A percentile compares a stretch with the other conserved stretches of the same genome.
phyloP scores from a whole-genome alignment of 257 asterid species.

The Agastache rugosa region DNA sequence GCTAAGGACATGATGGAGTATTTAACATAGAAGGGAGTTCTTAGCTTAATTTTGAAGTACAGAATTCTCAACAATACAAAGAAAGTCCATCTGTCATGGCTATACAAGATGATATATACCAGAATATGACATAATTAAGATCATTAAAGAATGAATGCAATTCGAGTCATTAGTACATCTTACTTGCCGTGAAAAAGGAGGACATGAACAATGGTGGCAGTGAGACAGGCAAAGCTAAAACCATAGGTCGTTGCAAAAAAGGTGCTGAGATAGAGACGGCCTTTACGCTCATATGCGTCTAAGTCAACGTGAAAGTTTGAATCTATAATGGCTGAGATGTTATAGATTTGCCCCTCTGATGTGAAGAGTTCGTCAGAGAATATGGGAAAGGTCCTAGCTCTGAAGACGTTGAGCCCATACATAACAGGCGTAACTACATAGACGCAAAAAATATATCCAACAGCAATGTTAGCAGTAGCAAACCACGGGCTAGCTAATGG shows the following conservation, averaged over 20 bases:
- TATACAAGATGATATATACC: conserved; percentile 10
- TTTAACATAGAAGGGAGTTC: not conserved
- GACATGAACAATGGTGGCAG: conserved; percentile 91
- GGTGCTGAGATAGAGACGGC: conserved; percentile 83
- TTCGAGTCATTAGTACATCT: conserved; percentile 25
- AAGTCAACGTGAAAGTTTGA: conserved; percentile 84
- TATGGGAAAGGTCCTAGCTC: conserved; percentile 86
- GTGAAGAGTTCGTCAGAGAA: conserved; percentile 86
- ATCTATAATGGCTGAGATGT: conserved; percentile 75
- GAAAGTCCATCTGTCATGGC: not conserved
- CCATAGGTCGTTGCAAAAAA: conserved; percentile 83
- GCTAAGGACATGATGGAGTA: not conserved
- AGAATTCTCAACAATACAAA: not conserved
- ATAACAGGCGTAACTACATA: conserved; percentile 67
- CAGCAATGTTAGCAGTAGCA: conserved; percentile 91
- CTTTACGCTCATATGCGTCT: conserved; percentile 76
- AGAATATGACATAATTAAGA: conserved; percentile 5
- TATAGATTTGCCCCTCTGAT: conserved; percentile 70
- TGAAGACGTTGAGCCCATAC: conserved; percentile 76
- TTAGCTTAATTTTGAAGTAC: not conserved
- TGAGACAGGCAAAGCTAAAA: conserved; percentile 90
- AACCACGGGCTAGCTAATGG: conserved; percentile 99
- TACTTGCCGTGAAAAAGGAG: conserved; percentile 91
- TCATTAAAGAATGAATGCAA: conserved; percentile 12
- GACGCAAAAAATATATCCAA: conserved; percentile 75